Base-by-base conservation (phyloP, 1,284 basidiomycete genomes). In the Microbotryum saponariae region DNA sequence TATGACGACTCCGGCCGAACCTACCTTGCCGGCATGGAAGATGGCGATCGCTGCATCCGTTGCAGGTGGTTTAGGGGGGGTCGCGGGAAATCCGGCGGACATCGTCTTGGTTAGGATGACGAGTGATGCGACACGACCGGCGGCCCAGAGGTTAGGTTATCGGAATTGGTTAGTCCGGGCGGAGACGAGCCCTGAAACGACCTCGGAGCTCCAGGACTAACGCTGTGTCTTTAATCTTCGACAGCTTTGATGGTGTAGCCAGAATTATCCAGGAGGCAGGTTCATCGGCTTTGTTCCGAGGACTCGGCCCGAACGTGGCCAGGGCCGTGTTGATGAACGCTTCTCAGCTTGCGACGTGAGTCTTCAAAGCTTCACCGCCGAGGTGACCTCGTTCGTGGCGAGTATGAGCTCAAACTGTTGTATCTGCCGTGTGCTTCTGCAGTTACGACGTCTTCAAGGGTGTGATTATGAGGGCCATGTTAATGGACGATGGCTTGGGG, bases 401-500 rank as follows among this genome's bases (percentile, higher is more conserved):
- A 45, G 27, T 47, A 31, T 57, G 16, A 20, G 37, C 44, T 51
- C 14, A 46, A 23, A 55, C 21, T n/a, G 9, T 6, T 31, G 25
- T 10, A 12, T n/a, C 16, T 33, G 3, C 4, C 23, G 20, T 27
- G 10, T 25, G 6, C 16, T n/a, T 42, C 1, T 23, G 2, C 68
- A 91, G 88, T 25, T 93, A 93, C 73, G 91, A 93, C 75, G 88
- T 87, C 73, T 91, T 91, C 82, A 93, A 94, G 76, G 78, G 83
- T 4, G 82, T 86, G 70, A 78, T 93, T 12, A 74, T 93, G 48
- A 83, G 84, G 73, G 83, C 82, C 1, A 71, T 75, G 12, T 82
- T 86, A 71, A 86, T 92, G 70, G 74, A 85, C 2, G 91, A 93
- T 69, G 90, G 91, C 68, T 87, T 91, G 52, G 75, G 78, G 14